Evolutionary conservation across 495 filamentous ascomycete genomes (phyloP).

Genomic region (Jackrogersella minutella): DNA sequence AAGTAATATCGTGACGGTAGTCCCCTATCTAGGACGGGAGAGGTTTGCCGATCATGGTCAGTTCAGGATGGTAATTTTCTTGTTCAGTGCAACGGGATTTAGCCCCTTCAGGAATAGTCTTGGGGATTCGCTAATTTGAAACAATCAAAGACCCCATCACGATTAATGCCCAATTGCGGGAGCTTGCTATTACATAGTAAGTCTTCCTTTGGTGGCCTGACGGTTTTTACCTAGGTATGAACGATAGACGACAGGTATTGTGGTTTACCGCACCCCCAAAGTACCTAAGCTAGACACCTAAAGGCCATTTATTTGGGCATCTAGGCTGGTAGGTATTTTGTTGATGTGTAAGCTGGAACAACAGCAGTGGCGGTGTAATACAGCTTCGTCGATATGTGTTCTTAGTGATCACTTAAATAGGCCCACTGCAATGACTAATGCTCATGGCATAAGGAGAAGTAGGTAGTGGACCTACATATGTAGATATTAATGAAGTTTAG

Average conservation of each 20-base stretch:
- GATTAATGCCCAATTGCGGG: constrained; percentile 46
- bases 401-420: neutral
- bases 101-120: constrained; percentile 39
- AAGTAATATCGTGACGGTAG: constrained; percentile 17
- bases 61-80: constrained; percentile 33
- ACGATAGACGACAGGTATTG: constrained; percentile 2
- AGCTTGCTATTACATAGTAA: constrained; percentile 13
- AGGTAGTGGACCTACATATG: neutral
- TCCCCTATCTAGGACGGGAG: constrained; percentile 14
- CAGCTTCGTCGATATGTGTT: neutral
- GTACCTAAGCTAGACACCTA: neutral
- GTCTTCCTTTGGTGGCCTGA: constrained; percentile 18
- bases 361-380: constrained; percentile 16
- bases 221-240: neutral
- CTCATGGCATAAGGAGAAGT: too few relatives aligned
- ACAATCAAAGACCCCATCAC: constrained; percentile 40
- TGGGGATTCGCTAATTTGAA: constrained; percentile 46
- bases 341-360: neutral
- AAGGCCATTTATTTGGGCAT: neutral
- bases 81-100: constrained; percentile 41
- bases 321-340: neutral
- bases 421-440: too few relatives aligned
- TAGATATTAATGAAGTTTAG: too few relatives aligned
- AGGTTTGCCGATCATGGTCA: constrained; percentile 38
- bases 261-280: constrained; percentile 4